Evolutionary conservation across 495 filamentous ascomycete genomes (phyloP), one percentile per base, ranked within the genome.

Genomic region (Usnea hakonensis): DNA sequence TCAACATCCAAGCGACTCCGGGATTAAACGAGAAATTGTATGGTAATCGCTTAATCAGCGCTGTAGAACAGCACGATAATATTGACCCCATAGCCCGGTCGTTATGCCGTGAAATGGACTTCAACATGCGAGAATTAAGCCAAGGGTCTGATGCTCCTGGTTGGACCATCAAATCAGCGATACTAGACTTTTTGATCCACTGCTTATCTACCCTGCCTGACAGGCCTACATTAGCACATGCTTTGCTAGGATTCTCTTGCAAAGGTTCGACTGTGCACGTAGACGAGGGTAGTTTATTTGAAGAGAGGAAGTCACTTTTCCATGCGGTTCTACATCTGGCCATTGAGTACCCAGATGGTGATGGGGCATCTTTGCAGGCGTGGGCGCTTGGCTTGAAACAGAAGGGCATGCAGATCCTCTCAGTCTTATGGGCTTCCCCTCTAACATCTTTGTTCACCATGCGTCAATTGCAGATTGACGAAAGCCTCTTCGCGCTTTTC

Each of bases 231-330:
- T 83, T 97, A 53, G 92, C 93, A 4, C 94, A 99, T 73, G 78
- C 94, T 48, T 74, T 99, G 23, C 87, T 99, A 26, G 94, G 94
- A 1, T 97, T 99, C 70, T 78, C 79, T 36, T 92, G 90, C 67
- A 80, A 83, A 30, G 79, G 85, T 26, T 81, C 81, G 55, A 76
- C 77, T n/a, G 74, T 97, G 21, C 82, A 81, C 55, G 74, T 94
- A 30, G 74, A 85, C 50, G 69, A 81, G 0, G 78, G 81, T 32
- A 79, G 90, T 36, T 70, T 85, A 8, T 91, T 95, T 66, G 80
- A 83, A 38, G 71, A 81, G 23, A 78, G 83, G 30, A 78, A 77
- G 55, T 93, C 95, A 9, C 79, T 99, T 35, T 87, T 97, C 68
- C 92, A 99, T 75, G 77, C 83, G 26, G 80, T 97, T 30, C 75